These are phyloP conservation scores for Pyrenula massariospora DNA, from an alignment of 495 filamentous ascomycete species.

Conservation along the genomic window DNA sequence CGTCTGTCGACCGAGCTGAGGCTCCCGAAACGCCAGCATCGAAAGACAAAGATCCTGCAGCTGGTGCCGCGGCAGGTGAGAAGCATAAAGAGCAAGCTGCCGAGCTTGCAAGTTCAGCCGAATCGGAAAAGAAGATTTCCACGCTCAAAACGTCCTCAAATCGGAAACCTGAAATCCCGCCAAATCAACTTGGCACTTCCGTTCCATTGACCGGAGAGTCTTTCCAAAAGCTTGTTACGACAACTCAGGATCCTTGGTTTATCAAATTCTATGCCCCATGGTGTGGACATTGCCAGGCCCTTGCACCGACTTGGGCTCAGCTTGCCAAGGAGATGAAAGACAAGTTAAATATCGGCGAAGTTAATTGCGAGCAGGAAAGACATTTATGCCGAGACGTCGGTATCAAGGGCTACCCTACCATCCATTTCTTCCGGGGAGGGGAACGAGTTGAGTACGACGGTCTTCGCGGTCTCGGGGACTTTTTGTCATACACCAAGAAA, in stretches of 20 bases:
- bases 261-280: slow-evolving; percentile 98
- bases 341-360: slow-evolving; percentile 82
- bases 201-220: slow-evolving; percentile 67
- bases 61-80: slow-evolving; percentile 29
- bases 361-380: slow-evolving; percentile 80
- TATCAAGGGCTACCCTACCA: slow-evolving; percentile 70
- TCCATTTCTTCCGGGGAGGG: slow-evolving; percentile 86
- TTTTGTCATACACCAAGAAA: slow-evolving; percentile 76
- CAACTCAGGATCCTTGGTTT: slow-evolving; percentile 88
- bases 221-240: slow-evolving; percentile 78
- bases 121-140: slow-evolving; percentile 6
- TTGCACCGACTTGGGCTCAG: slow-evolving; percentile 82
- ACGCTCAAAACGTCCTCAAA: slow-evolving; percentile 23
- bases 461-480: slow-evolving; percentile 82
- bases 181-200: slow-evolving; percentile 66
- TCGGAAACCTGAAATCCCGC: slow-evolving; percentile 29
- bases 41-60: slow-evolving; percentile 38
- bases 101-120: slow-evolving; percentile 17
- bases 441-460: slow-evolving; percentile 90
- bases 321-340: slow-evolving; percentile 84
- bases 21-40: slow-evolving; percentile 31
- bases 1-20: slow-evolving; percentile 30
- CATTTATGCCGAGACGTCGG: slow-evolving; percentile 82
- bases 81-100: slow-evolving; percentile 31
- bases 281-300: slow-evolving; percentile 88